Evolutionary conservation across 1,284 basidiomycete genomes (phyloP).

Genomic region (Marasmius sp.): DNA sequence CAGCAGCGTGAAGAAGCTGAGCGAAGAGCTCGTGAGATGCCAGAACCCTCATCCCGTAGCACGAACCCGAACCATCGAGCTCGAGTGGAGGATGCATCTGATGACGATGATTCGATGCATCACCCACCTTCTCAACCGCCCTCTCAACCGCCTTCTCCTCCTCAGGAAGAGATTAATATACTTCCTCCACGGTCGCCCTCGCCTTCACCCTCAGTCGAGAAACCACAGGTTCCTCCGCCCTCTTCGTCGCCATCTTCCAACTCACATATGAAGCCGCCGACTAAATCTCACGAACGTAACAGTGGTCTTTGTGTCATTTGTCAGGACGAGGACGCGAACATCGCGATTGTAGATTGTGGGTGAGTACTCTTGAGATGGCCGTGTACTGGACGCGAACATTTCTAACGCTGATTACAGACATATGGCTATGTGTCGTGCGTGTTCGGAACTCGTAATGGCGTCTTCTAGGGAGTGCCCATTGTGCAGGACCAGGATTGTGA

Average conservation of each 20-base stretch:
- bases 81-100: neutral
- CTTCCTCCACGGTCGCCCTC: neutral
- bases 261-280: conserved; percentile 18
- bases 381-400: neutral
- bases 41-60: conserved; percentile 2
- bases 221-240: neutral
- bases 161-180: neutral
- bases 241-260: conserved; percentile 22
- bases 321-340: conserved; percentile 88
- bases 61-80: neutral
- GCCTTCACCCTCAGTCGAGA: neutral
- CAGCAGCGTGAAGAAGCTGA: conserved; percentile 8
- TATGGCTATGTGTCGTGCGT: conserved; percentile 79
- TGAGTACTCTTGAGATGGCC: conserved; percentile 34
- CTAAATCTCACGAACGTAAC: conserved; percentile 31
- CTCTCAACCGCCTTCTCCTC: too few species aligned
- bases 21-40: conserved; percentile 12
- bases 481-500: conserved; percentile 84
- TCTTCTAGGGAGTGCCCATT: conserved; percentile 83
- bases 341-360: conserved; percentile 93
- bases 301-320: conserved; percentile 84
- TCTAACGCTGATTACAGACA: conserved; percentile 48
- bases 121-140: too few species aligned
- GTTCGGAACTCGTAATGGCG: conserved; percentile 81
- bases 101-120: conserved; percentile 13